phyloP scores from a whole-genome alignment of 352 stramenopile genomes.

The Phytophthora hibernalis region DNA sequence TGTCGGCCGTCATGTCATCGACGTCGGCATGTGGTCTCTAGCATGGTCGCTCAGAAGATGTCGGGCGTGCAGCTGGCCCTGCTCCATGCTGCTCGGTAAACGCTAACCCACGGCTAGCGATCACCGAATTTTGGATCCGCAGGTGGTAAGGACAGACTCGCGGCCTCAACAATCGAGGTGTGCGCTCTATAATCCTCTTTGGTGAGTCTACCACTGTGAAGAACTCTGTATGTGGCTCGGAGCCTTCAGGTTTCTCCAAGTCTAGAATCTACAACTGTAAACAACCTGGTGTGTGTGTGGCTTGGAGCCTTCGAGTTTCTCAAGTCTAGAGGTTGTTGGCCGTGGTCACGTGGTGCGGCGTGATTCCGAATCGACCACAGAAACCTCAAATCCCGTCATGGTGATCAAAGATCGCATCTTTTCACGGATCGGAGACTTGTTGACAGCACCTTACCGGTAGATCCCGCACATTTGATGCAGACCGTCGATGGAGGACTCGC shows the following conservation, averaged over 20 bases:
- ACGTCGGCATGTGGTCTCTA: not conserved
- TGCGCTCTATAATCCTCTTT: not conserved
- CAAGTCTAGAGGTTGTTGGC: not conserved
- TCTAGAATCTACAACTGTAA: not conserved
- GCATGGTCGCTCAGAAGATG: conserved; percentile 13
- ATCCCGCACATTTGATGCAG: not conserved
- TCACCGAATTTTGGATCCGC: not conserved
- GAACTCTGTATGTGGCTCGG: too few relatives aligned
- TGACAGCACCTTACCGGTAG: too few relatives aligned
- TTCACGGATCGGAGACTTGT: conserved; percentile 9
- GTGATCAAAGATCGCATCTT: conserved; percentile 2
- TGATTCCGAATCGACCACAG: not conserved
- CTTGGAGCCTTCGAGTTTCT: not conserved
- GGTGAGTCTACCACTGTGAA: not conserved
- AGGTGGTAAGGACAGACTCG: not conserved
- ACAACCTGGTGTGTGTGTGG: too few relatives aligned
- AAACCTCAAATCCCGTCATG: not conserved
- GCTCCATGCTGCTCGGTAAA: not conserved
- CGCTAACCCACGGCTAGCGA: not conserved
- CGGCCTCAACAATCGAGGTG: not conserved
- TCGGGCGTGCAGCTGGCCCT: conserved; percentile 10
- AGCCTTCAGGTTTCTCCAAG: not conserved
- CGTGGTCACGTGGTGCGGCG: too few relatives aligned
- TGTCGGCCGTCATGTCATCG: conserved; percentile 15
- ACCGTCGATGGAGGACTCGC: conserved; percentile 52